Evolutionary conservation across 176 grass and related monocot genomes (phyloP), one percentile per base, ranked within the genome.

Genomic region (Oryza meridionalis): DNA sequence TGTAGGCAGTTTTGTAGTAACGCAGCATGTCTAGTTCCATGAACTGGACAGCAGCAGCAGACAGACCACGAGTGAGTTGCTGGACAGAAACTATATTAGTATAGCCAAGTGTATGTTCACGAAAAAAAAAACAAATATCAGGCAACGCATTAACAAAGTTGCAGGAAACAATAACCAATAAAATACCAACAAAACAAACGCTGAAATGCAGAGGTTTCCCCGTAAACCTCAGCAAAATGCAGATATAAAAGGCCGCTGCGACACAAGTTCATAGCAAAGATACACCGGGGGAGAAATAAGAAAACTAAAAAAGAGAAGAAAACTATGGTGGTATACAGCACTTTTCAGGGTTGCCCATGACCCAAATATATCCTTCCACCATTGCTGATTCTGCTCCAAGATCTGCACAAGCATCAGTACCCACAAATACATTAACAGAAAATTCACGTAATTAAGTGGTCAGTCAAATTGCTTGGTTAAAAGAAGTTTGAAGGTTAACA

Each of bases 141-240:
- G 17, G 19, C 17, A 66, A 66, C 31, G 32, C 78, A 87, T 72
- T n/a, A 65, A 77, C 33, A 77, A 64, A 61, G 59, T 79, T 85
- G 81, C 85, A 88, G 72, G 70, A 88, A 90, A 49, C 79, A 91
- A 77, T 68, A 58, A 84, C 49, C 62, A 84, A 88, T 77, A 46
- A 81, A 43, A 43, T 43, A 43, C 42, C 69, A 84, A 88, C 77
- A 46, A 81, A 84, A 88, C 67, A 84, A 81, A 73, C 16, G 17
- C 79, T 11, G 47, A 21, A 55, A 55, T 5, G 16, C 17, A 31
- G 53, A 77, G 85, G 45, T 50, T 75, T 38, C 42, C 65, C 66
- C 53, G 32, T 84, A 64, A 88, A 81, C 81, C 81, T 76, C 77
- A 81, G 67, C 71, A 65, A 78, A 68, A 51, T 77, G 81, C 80